Base-by-base conservation (phyloP, 805 yeast genomes). In the Nakazawaea ishiwadae region DNA sequence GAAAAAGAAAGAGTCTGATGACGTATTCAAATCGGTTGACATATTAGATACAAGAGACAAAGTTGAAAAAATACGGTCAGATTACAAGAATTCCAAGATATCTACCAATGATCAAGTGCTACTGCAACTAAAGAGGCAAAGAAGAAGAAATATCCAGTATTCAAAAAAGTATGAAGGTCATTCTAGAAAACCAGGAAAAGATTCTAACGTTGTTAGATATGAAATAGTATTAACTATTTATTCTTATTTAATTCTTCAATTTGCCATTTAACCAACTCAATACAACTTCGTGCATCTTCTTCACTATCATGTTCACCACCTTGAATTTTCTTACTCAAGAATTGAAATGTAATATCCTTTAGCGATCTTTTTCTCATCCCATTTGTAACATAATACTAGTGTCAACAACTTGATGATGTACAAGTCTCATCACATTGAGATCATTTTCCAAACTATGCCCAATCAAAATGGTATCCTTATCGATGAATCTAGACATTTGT, bases 401-500 rank as follows among this genome's bases (percentile, higher is more conserved):
- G 55, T 91, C 99, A 18, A 91, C 82, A 2, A 93, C 69, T n/a
- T 69, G 73, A 4, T 68, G 62, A 57, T 89, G 97, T n/a, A 87
- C 68, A n/a, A 93, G 54, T 37, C 99, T 66, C 75, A 91, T 65
- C 1, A 91, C 84, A 53, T 83, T 83, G 56, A 91, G 60, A 62
- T 91, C 99, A 56, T 93, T 93, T 52, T 91, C 97, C 26, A 93
- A 64, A 1, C 98, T 97, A 60, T 91, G 99, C 0, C 99, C 99
- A 2, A 91, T 69, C 2, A 91, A 55, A 11, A 93, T 77, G 1
- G 96, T 89, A 34, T 79, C 67, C 10, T 68, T 54, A 50, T 79
- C 82, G 15, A 90, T 74, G 26, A 79, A 52, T 21, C 71, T 61
- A 2, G 73, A 71, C 14, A 82, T 49, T 23, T 77, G 52, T 3